These are phyloP conservation scores for Escallonia rubra DNA, from an alignment of 129 eudicot species.

Conservation along the genomic window DNA sequence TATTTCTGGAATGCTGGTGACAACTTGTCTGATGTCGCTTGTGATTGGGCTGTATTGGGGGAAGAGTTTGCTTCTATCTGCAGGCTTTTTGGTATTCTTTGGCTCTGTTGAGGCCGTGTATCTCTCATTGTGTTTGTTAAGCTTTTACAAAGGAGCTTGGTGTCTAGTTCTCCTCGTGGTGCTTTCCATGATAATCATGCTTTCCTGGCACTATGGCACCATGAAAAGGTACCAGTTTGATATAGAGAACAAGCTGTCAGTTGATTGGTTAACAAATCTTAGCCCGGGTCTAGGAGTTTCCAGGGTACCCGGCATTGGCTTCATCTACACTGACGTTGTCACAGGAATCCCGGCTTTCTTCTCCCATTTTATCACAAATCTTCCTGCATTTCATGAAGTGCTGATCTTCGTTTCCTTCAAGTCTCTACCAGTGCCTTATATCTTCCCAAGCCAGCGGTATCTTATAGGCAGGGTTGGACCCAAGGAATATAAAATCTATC, in stretches of 20 bases:
- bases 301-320: slow-evolving; percentile 78
- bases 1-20: slow-evolving; percentile 69
- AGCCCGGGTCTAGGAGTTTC: slow-evolving; percentile 65
- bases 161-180: slow-evolving; percentile 45
- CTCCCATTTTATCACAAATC: slow-evolving; percentile 68
- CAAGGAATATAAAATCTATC: slow-evolving; percentile 47
- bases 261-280: slow-evolving; percentile 72
- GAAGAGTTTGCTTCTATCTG: slow-evolving; percentile 49
- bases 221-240: slow-evolving; percentile 71
- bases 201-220: slow-evolving; percentile 81
- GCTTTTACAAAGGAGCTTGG: slow-evolving; percentile 77
- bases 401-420: slow-evolving; percentile 76
- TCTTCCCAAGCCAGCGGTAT: slow-evolving; percentile 53
- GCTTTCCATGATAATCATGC: slow-evolving; percentile 57
- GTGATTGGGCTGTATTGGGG: slow-evolving; percentile 71
- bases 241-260: slow-evolving; percentile 69
- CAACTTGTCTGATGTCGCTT: slow-evolving; percentile 75
- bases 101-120: slow-evolving; percentile 69
- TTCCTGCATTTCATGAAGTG: slow-evolving; percentile 85
- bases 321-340: slow-evolving; percentile 70
- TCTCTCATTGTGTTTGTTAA: slow-evolving; percentile 54
- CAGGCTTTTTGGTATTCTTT: slow-evolving; percentile 59
- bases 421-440: slow-evolving; percentile 62
- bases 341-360: slow-evolving; percentile 89
- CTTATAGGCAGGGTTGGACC: slow-evolving; percentile 89